Percentiles rank a stretch among this genome's conserved stretches.
Evolutionary conservation across 192 early-diverging fungal species (phyloP).

Genomic region (Backusella psychrophila): DNA sequence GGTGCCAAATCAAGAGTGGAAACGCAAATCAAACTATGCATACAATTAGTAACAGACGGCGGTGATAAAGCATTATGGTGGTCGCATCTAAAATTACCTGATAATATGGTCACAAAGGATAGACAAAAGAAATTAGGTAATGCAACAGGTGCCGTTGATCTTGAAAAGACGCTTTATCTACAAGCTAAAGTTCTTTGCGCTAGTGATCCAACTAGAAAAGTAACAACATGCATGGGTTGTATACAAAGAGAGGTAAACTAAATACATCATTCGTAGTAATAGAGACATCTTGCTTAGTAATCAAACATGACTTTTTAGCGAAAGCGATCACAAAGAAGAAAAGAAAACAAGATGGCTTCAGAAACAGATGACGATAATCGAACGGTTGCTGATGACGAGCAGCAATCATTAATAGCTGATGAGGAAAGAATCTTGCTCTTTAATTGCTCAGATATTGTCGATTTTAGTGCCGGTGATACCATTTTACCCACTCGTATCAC

Average conservation of each 20-base stretch:
- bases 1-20: slow-evolving; percentile 88
- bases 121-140: slow-evolving; percentile 46
- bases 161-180: slow-evolving; percentile 57
- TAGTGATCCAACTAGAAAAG: slow-evolving; percentile 73
- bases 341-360: slow-evolving; percentile 41
- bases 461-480: slow-evolving; percentile 87
- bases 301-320: slow-evolving; percentile 24
- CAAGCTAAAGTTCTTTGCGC: slow-evolving; percentile 85
- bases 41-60: slow-evolving; percentile 74
- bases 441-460: slow-evolving; percentile 83
- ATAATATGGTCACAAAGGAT: slow-evolving; percentile 82
- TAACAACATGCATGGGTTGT: slow-evolving; percentile 79
- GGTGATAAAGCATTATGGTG: slow-evolving; percentile 75
- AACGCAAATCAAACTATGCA: slow-evolving; percentile 90
- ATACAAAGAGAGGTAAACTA: slow-evolving; percentile 73
- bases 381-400: neutral
- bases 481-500: slow-evolving; percentile 92
- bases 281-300: neutral
- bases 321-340: slow-evolving; percentile 64
- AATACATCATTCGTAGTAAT: neutral
- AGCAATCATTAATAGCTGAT: slow-evolving; percentile 67
- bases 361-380: slow-evolving; percentile 15
- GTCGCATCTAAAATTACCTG: slow-evolving; percentile 85
- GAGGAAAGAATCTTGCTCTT: slow-evolving; percentile 86
- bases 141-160: slow-evolving; percentile 5